Evolutionary conservation across 1,284 basidiomycete species (phyloP), one percentile per base, ranked within the genome.

Genomic region (Hemileia vastatrix): DNA sequence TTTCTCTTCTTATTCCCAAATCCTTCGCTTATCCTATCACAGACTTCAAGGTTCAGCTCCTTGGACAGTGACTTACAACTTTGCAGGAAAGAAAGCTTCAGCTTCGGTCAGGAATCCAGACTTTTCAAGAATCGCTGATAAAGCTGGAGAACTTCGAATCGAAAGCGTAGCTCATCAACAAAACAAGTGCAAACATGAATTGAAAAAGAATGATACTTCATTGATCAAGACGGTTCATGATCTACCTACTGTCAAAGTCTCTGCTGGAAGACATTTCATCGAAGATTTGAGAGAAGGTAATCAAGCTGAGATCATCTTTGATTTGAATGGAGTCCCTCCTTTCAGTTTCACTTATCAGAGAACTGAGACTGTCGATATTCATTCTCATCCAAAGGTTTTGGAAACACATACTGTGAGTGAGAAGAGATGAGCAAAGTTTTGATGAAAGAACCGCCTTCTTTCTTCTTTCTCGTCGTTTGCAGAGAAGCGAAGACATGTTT

Each of bases 41-140:
- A n/a, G n/a, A n/a, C 80, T 98, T 18, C 91, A 96, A 77, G 94
- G 93, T 56, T 88, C 84, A 49, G 85, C 93, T n/a, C 93, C 93
- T 1, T 97, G 93, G 92, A 86, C 85, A 3, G 84, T 97, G 63
- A 84, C 85, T 84, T 92, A 94, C 77, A 83, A 84, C 50, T 84
- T 92, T 76, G 86, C 90, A 67, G 84, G 85, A 55, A 88, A 86
- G 75, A 74, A 81, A n/a, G 81, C 87, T 70, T 83, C 82, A 3
- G 87, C 90, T 65, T 86, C 87, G 63, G 84, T 86, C 11, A 85
- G 84, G 67, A 81, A 81, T 18, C 86, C 87, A 1, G 86, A 87
- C 3, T 93, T 96, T 78, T 85, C 87, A 15, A 80, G 94, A 45
- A 77, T 84, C 19, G 90, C 90, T 63, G 86, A 90, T 67, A 82